Conservation (phyloP, 805 yeast genomes). For the Yamadazyma laniorum region DNA sequence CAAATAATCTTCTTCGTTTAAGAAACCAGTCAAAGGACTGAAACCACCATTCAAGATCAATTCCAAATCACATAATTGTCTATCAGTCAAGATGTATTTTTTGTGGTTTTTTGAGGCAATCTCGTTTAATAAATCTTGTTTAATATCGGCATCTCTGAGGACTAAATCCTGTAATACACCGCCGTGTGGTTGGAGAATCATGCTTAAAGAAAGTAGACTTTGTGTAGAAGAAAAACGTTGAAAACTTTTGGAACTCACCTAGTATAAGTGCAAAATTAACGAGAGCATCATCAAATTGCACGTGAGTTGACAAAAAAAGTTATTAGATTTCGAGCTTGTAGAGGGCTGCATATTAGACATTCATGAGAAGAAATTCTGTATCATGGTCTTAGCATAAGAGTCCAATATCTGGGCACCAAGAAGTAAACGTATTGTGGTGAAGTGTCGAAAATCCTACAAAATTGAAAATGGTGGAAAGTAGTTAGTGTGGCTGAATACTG, state of each 20-base stretch:
- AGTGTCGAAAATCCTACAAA: too few species aligned
- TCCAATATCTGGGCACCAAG: too few species aligned
- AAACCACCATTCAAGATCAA: constrained; percentile 91
- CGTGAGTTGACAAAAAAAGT: constrained; percentile 14
- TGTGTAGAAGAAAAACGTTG: neutral
- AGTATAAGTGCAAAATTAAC: constrained; percentile 1
- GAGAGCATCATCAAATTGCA: constrained; percentile 13
- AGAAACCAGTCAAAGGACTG: constrained; percentile 74
- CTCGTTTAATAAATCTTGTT: constrained; percentile 55
- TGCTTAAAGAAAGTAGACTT: constrained; percentile 4
- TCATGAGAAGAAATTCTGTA: too few species aligned
- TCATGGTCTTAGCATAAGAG: too few species aligned
- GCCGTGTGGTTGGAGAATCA: constrained; percentile 76
- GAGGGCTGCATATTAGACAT: too few species aligned
- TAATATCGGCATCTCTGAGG: constrained; percentile 71
- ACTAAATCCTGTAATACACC: constrained; percentile 83
- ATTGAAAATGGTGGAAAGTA: too few species aligned
- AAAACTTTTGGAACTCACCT: neutral
- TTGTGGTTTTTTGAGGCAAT: constrained; percentile 43
- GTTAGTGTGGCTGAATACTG: too few species aligned
- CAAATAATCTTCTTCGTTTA: constrained; percentile 64
- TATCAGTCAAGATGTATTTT: constrained; percentile 62
- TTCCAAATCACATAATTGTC: constrained; percentile 93
- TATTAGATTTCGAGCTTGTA: too few species aligned
- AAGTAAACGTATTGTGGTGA: too few species aligned